Percentiles rank a stretch among this genome's conserved stretches.
Conservation (phyloP, 225 moss, liverwort and hornwort species). For the Pseudoscleropodium purum region DNA sequence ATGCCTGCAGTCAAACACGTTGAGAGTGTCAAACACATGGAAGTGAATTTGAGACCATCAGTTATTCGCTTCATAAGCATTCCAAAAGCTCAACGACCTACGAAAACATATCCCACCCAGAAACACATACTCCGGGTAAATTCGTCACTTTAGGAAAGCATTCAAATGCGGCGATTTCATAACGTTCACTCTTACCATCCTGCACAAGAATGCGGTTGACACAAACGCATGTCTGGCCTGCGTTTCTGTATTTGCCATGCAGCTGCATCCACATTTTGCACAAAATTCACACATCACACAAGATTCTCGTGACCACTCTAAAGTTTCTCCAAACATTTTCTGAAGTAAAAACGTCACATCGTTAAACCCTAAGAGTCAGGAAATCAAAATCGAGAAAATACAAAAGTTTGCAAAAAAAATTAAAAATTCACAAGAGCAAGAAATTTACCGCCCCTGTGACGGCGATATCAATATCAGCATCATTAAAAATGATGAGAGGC, state of each 20-base stretch:
- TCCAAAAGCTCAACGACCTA: background rate
- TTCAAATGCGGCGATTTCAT: background rate
- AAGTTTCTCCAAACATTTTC: background rate
- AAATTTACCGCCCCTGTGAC: slow-evolving; percentile 77
- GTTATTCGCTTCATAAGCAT: background rate
- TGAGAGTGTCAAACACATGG: background rate
- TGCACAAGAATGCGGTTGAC: slow-evolving; percentile 94
- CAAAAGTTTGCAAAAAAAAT: background rate
- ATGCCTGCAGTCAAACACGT: slow-evolving; percentile 40
- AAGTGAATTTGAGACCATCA: background rate
- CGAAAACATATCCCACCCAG: background rate
- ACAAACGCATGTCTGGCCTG: slow-evolving; percentile 98
- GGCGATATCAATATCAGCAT: slow-evolving; percentile 82
- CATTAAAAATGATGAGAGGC: slow-evolving; percentile 91
- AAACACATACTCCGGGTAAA: background rate
- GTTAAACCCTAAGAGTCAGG: background rate
- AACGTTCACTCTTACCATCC: slow-evolving; percentile 53
- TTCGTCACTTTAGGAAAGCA: background rate
- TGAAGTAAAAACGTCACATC: background rate
- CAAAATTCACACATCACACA: background rate
- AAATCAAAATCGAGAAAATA: background rate
- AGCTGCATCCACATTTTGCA: slow-evolving; percentile 45
- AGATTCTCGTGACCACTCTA: background rate
- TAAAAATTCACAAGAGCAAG: background rate
- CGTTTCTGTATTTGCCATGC: slow-evolving; percentile 76